Percentiles rank a stretch among this genome's conserved stretches.
phyloP scores from a whole-genome alignment of 2,329 filamentous ascomycete genomes.

The Aspergillus quadricinctus region DNA sequence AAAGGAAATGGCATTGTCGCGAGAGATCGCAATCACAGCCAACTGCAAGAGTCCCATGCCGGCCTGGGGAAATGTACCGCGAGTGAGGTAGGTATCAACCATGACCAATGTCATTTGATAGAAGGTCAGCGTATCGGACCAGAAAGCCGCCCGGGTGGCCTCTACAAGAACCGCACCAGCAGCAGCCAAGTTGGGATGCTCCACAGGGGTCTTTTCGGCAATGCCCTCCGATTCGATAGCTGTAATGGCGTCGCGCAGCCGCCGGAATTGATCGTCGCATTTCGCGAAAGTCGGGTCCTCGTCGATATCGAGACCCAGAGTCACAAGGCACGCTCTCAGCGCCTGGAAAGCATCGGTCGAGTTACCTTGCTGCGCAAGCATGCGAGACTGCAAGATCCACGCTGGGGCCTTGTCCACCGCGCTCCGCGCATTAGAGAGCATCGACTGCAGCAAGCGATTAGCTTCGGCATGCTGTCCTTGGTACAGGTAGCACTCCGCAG shows the following conservation, averaged over 20 bases:
- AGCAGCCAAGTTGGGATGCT: conserved; percentile 40
- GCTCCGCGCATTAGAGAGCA: conserved; percentile 66
- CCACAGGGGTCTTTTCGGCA: no score
- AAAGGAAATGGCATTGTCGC: conserved; percentile 10
- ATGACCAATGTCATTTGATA: conserved; percentile 57
- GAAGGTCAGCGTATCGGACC: conserved; percentile 57
- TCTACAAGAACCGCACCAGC: conserved; percentile 55
- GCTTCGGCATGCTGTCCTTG: conserved; percentile 68
- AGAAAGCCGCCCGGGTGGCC: conserved; percentile 56
- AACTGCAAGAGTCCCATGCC: conserved; percentile 55
- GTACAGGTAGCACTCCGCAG: conserved; percentile 78
- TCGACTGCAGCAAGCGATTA: conserved; percentile 60
- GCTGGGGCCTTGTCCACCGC: conserved; percentile 77
- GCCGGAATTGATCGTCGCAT: no score
- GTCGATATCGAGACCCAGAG: background rate
- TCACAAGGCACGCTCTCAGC: background rate
- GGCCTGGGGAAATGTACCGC: conserved; percentile 38
- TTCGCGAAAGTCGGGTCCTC: no score
- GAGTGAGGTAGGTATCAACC: conserved; percentile 49
- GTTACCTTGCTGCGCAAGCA: conserved; percentile 4
- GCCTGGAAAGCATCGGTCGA: conserved; percentile 5
- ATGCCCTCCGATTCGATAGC: no score
- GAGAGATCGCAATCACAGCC: conserved; percentile 54
- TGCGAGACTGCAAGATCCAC: conserved; percentile 59
- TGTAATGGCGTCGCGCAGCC: no score